Evolutionary conservation across 129 eudicot species (phyloP), one percentile per base, ranked within the genome.

Genomic region (Silybum marianum): DNA sequence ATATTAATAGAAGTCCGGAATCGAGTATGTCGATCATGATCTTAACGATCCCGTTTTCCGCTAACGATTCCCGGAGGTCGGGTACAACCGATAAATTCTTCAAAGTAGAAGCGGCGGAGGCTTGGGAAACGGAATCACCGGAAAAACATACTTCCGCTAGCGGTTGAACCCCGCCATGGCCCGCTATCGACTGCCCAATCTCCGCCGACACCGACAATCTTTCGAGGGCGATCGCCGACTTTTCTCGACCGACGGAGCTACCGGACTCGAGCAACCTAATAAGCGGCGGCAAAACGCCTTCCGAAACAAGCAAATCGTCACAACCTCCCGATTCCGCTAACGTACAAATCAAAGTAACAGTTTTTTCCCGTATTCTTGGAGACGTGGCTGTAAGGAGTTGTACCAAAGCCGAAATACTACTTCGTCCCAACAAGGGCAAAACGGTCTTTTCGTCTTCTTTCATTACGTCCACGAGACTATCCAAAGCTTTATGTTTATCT

Each of bases 81-180:
- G 97, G 97, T 2, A 95, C 85, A 11, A 73, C 84, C 0, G 98
- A 92, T 78, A 95, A 78, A 62, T 95, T 95, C 26, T 87, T 95
- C 81, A 95, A 80, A 38, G 97, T 86, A 82, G 94, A 87, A 26
- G 90, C 88, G 10, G 98, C 85, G 1, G 98, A 89, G 14, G 98
- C 88, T 66, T 90, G 98, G 7, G 93, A 88, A 39, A 95, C 93
- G 4, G 97, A 89, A 77, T 92, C 98, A 7, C 91, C 91, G 10
- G 69, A 81, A 67, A 81, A 74, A 71, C 97, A 95, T 0, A 88
- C 81, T 40, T 95, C 96, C 9, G 88, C 83, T 54, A 95, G 77
- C 1, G 97, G 96, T 44, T 86, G 84, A n/a, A 89, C 90, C 75
- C 98, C 98, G 24, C 98, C 97, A 60, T 90, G 91, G 34, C 92